Evolutionary conservation across 306 rosid genomes (phyloP).

Genomic region (Prosopis cineraria): DNA sequence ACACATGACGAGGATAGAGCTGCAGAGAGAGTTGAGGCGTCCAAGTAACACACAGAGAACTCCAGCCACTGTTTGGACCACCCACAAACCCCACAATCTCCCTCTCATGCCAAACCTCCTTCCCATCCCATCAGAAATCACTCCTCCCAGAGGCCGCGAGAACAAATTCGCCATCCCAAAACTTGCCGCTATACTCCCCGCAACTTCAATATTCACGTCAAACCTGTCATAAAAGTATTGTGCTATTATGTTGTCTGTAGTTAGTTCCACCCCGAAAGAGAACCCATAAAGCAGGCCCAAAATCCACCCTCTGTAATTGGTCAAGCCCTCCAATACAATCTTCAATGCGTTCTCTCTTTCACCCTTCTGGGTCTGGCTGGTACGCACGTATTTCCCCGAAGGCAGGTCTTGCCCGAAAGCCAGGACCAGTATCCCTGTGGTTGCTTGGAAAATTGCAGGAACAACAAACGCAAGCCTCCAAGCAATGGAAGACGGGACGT

Average conservation of each 20-base stretch:
- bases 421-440: slow-evolving; percentile 48
- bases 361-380: neutral
- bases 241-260: slow-evolving; percentile 58
- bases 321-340: slow-evolving; percentile 35
- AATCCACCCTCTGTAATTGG: slow-evolving; percentile 64
- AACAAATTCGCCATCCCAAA: slow-evolving; percentile 61
- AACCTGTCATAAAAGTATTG: slow-evolving; percentile 60
- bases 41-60: slow-evolving; percentile 53
- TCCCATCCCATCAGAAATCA: slow-evolving; percentile 53
- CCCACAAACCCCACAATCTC: slow-evolving; percentile 62
- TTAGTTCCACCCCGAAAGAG: slow-evolving; percentile 59
- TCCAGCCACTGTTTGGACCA: slow-evolving; percentile 50
- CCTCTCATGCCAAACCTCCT: slow-evolving; percentile 60
- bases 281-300: slow-evolving; percentile 47
- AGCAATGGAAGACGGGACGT: slow-evolving; percentile 46
- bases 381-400: slow-evolving; percentile 13
- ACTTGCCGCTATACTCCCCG: slow-evolving; percentile 60
- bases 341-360: neutral
- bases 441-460: slow-evolving; percentile 47
- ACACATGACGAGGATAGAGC: slow-evolving; percentile 57
- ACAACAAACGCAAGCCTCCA: slow-evolving; percentile 52
- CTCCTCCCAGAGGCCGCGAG: slow-evolving; percentile 61
- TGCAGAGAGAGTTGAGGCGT: slow-evolving; percentile 47
- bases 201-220: slow-evolving; percentile 42
- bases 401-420: slow-evolving; percentile 53